phyloP scores from a whole-genome alignment of 306 rosid species.

The Argentina anserina region DNA sequence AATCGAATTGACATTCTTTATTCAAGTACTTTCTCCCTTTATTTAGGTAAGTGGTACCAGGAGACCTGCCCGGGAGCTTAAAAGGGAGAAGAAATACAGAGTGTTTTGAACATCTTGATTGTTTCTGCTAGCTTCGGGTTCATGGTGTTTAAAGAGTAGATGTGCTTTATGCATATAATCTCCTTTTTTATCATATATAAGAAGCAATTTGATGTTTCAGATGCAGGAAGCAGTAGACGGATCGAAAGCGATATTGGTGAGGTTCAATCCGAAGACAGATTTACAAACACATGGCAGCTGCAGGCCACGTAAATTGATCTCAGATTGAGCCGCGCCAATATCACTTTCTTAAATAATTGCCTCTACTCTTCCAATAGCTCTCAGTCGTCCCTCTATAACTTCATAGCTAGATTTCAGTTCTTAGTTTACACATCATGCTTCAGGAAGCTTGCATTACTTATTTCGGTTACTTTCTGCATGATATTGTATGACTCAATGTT shows the following conservation, averaged over 20 bases:
- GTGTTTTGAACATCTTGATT: slow-evolving; percentile 23
- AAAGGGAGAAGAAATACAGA: slow-evolving; percentile 38
- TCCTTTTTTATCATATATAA: not conserved
- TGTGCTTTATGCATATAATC: slow-evolving; percentile 12
- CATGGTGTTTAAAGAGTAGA: slow-evolving; percentile 18
- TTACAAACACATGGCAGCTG: slow-evolving; percentile 31
- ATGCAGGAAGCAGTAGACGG: slow-evolving; percentile 24
- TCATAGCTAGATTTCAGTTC: not conserved
- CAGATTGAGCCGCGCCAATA: slow-evolving; percentile 99
- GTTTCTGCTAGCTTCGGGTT: slow-evolving; percentile 23
- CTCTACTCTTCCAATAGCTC: not conserved
- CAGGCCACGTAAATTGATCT: slow-evolving; percentile 64
- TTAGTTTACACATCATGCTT: not conserved
- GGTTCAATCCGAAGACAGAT: slow-evolving; percentile 99
- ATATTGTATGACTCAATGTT: not conserved
- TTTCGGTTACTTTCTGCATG: not conserved
- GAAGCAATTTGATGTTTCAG: slow-evolving; percentile 24
- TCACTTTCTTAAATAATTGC: slow-evolving; percentile 57
- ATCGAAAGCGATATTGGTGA: slow-evolving; percentile 97
- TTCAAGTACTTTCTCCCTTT: slow-evolving; percentile 44
- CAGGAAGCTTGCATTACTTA: not conserved
- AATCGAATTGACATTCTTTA: slow-evolving; percentile 29
- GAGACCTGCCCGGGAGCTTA: slow-evolving; percentile 27
- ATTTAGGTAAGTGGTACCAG: slow-evolving; percentile 41
- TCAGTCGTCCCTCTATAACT: not conserved